Conservation (phyloP, 345 rosid species). For the Lagerstroemia speciosa region DNA sequence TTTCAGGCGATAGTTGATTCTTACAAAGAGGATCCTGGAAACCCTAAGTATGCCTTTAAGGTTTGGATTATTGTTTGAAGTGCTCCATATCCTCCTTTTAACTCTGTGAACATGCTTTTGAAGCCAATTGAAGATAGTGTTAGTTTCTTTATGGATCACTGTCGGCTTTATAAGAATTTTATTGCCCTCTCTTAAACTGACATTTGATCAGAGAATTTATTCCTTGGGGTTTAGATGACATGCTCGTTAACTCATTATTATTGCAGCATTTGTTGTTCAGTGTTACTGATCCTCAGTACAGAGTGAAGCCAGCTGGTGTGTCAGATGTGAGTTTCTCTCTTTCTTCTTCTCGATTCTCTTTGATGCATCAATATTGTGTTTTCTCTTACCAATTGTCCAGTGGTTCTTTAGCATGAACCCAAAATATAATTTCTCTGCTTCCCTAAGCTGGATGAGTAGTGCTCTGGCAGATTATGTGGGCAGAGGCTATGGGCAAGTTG, state of each 20-base stretch:
- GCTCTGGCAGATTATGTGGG: conserved; percentile 87
- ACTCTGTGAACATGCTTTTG: background rate
- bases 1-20: conserved; percentile 84
- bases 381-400: background rate
- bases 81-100: background rate
- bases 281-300: conserved; percentile 66
- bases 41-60: conserved; percentile 84
- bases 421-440: background rate
- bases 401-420: conserved; percentile 3
- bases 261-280: conserved; percentile 85
- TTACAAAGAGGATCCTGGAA: conserved; percentile 83
- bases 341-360: background rate
- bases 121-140: background rate
- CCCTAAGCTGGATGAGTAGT: conserved; percentile 30
- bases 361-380: background rate
- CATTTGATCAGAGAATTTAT: conserved; percentile 7
- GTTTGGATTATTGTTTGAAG: conserved; percentile 28
- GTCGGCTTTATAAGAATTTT: background rate
- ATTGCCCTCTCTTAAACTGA: background rate
- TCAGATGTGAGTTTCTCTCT: conserved; percentile 65
- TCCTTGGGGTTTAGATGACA: conserved; percentile 52
- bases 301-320: conserved; percentile 81
- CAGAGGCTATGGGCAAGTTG: conserved; percentile 85
- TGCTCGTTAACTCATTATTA: conserved; percentile 9
- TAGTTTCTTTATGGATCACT: background rate